phyloP scores from a whole-genome alignment of 2,329 filamentous ascomycete genomes.

The Talaromyces funiculosus region DNA sequence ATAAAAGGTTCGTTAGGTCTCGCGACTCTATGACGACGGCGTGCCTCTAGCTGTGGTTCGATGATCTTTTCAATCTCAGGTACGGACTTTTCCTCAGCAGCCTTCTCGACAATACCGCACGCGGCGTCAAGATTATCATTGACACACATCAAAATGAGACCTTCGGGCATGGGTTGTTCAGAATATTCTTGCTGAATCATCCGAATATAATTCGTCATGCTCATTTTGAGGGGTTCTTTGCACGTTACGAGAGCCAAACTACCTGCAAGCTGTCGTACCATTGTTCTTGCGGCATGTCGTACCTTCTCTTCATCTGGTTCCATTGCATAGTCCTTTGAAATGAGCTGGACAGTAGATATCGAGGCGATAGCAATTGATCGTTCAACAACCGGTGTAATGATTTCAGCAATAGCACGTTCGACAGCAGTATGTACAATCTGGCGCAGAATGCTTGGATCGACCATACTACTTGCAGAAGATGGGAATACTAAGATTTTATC shows the following conservation, averaged over 20 bases:
- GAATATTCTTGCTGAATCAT: conserved; percentile 63
- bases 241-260: conserved; percentile 95
- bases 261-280: conserved; percentile 91
- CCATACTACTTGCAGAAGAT: conserved; percentile 68
- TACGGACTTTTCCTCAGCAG: conserved; percentile 86
- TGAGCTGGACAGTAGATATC: conserved; percentile 91
- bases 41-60: conserved; percentile 69
- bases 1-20: conserved; percentile 80
- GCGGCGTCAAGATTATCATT: conserved; percentile 95
- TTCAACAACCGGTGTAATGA: conserved; percentile 95
- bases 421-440: conserved; percentile 80
- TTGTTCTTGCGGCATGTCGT: conserved; percentile 78
- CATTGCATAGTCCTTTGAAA: conserved; percentile 92
- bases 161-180: conserved; percentile 76
- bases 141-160: conserved; percentile 95
- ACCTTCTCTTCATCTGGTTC: conserved; percentile 86
- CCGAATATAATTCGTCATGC: conserved; percentile 97
- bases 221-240: conserved; percentile 92
- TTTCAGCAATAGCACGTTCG: conserved; percentile 85
- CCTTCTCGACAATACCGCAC: conserved; percentile 89
- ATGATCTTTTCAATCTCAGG: conserved; percentile 95
- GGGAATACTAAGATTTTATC: conserved; percentile 74
- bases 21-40: conserved; percentile 67
- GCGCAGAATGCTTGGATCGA: conserved; percentile 61
- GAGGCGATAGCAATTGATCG: conserved; percentile 96